Percentiles rank a stretch among this genome's conserved stretches.
phyloP scores from a whole-genome alignment of 108 stramenopile species.

The Cylindrotheca fusiformis region DNA sequence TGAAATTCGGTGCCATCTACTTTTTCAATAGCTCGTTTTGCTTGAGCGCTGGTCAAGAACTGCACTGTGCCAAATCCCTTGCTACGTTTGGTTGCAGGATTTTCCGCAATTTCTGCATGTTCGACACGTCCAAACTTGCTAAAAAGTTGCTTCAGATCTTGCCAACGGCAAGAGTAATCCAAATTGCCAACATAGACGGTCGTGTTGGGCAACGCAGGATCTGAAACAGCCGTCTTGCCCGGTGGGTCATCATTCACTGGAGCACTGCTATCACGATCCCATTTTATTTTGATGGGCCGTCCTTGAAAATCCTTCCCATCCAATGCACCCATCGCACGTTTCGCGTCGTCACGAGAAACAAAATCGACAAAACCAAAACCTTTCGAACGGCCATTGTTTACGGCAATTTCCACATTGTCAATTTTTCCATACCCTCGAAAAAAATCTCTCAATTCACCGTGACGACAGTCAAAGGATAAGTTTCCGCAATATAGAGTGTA shows the following conservation, averaged over 20 bases:
- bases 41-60: constrained; percentile 30
- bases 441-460: not conserved
- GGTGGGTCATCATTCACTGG: constrained; percentile 11
- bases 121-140: constrained; percentile 50
- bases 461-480: not conserved
- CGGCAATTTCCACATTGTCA: not conserved
- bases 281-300: constrained; percentile 76
- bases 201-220: not conserved
- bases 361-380: constrained; percentile 86
- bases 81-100: constrained; percentile 57
- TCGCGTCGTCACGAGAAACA: constrained; percentile 60
- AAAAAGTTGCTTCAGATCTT: constrained; percentile 91
- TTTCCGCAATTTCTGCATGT: constrained; percentile 63
- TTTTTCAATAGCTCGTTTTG: constrained; percentile 29
- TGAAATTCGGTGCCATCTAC: constrained; percentile 35
- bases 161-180: constrained; percentile 62
- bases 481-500: not conserved
- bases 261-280: constrained; percentile 61
- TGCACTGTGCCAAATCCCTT: constrained; percentile 79
- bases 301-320: constrained; percentile 78
- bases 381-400: constrained; percentile 69
- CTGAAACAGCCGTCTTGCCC: constrained; percentile 14
- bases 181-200: constrained; percentile 64
- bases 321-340: constrained; percentile 63
- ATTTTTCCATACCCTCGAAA: not conserved